Conservation (phyloP, 805 yeast species). For the Yarrowia keelungensis region DNA sequence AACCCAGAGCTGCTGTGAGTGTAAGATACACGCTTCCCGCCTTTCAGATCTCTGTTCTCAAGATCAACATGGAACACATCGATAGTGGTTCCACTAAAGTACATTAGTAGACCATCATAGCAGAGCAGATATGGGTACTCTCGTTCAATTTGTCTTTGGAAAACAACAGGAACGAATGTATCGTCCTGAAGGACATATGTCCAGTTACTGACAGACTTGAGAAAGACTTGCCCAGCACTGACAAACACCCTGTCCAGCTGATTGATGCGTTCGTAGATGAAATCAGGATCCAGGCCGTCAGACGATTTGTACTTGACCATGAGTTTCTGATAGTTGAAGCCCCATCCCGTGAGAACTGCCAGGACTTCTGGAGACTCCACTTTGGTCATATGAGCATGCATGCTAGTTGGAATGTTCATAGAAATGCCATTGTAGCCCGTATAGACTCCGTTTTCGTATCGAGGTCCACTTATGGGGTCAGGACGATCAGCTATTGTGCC, state of each 20-base stretch:
- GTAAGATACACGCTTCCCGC: not conserved
- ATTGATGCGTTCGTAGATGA: not conserved
- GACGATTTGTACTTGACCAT: conserved; percentile 12
- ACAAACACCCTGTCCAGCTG: conserved; percentile 10
- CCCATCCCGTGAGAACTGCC: conserved; percentile 19
- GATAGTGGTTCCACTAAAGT: conserved; percentile 5
- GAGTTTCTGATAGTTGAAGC: conserved; percentile 13
- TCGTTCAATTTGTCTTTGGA: not conserved
- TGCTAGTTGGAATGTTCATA: not conserved
- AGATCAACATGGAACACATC: conserved; percentile 2
- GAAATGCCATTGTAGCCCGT: not conserved
- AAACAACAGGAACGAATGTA: not conserved
- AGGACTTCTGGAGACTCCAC: conserved; percentile 14
- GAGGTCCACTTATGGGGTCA: too few species aligned
- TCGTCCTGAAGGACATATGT: not conserved
- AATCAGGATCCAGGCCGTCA: conserved; percentile 2
- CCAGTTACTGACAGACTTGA: conserved; percentile 19
- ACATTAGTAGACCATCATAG: not conserved
- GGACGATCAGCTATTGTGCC: too few species aligned
- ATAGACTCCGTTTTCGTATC: not conserved
- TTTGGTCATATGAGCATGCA: not conserved
- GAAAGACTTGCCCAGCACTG: not conserved
- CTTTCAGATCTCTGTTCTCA: not conserved
- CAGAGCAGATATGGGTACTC: conserved; percentile 13
- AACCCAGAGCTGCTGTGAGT: conserved; percentile 12